These are phyloP conservation scores for Pulveroboletus sp. DNA, from an alignment of 768 basidiomycete species.

Conservation along the genomic window DNA sequence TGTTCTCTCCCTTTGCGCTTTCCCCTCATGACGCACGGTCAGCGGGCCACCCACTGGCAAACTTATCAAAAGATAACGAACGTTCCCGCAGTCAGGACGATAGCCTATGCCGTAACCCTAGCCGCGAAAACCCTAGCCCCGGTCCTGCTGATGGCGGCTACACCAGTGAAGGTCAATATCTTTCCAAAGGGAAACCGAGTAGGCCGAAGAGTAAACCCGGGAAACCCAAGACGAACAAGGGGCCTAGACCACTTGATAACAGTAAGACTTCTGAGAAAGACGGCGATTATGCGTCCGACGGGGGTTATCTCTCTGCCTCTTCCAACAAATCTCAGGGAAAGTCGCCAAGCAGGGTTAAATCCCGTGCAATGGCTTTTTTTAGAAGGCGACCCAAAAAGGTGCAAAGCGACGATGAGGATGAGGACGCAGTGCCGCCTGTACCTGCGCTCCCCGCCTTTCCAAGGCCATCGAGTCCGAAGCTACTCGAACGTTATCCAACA, in stretches of 20 bases:
- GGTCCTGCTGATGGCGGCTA: slow-evolving; percentile 23
- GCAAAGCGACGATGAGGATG: slow-evolving; percentile 31
- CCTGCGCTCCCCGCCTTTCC: slow-evolving; percentile 28
- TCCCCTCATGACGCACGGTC: slow-evolving; percentile 5
- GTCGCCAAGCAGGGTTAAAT: slow-evolving; percentile 25
- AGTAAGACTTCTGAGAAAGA: slow-evolving; percentile 20
- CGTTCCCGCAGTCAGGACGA: slow-evolving; percentile 25
- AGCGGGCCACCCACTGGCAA: neutral
- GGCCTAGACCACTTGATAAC: slow-evolving; percentile 15
- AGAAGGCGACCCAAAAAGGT: slow-evolving; percentile 30
- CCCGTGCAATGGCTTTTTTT: slow-evolving; percentile 34
- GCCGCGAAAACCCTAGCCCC: slow-evolving; percentile 15
- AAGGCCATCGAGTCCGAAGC: slow-evolving; percentile 29
- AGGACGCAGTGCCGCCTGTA: slow-evolving; percentile 29
- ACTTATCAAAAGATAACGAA: slow-evolving; percentile 6
- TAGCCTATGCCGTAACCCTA: slow-evolving; percentile 6
- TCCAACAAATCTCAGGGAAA: slow-evolving; percentile 32
- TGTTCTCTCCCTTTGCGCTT: slow-evolving; percentile 23
- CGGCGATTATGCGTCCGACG: slow-evolving; percentile 25
- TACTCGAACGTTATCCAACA: slow-evolving; percentile 21
- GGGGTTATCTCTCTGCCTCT: slow-evolving; percentile 33
- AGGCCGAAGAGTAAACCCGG: slow-evolving; percentile 20
- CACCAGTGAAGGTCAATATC: slow-evolving; percentile 32
- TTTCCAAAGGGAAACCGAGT: slow-evolving; percentile 20
- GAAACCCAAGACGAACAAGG: slow-evolving; percentile 20